Conservation (phyloP, 495 filamentous ascomycete genomes). For the Trichoderma virens region DNA sequence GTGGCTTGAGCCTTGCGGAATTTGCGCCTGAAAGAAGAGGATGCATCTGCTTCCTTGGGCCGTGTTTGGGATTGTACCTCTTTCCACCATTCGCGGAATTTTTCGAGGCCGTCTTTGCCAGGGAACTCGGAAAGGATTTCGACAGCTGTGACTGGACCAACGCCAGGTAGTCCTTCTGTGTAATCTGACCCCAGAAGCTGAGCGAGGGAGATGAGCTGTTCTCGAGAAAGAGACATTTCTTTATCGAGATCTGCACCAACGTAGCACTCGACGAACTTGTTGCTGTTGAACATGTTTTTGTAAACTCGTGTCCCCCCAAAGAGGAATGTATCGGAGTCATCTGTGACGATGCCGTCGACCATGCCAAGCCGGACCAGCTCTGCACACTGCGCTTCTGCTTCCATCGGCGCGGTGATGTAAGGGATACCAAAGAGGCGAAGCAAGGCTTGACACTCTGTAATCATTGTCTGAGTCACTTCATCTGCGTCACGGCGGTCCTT, state of each 20-base stretch:
- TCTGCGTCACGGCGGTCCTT: slow-evolving; percentile 94
- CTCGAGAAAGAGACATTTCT: slow-evolving; percentile 75
- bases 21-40: slow-evolving; percentile 65
- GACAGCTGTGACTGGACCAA: slow-evolving; percentile 88
- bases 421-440: slow-evolving; percentile 86
- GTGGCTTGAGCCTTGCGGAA: slow-evolving; percentile 65
- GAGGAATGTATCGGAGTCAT: slow-evolving; percentile 94
- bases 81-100: slow-evolving; percentile 84
- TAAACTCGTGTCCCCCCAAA: slow-evolving; percentile 95
- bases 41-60: slow-evolving; percentile 44
- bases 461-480: slow-evolving; percentile 90
- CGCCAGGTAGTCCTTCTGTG: slow-evolving; percentile 79
- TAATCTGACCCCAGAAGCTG: slow-evolving; percentile 91
- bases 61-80: slow-evolving; percentile 54
- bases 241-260: slow-evolving; percentile 78
- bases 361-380: slow-evolving; percentile 77
- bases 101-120: slow-evolving; percentile 38
- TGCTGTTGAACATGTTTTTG: slow-evolving; percentile 98
- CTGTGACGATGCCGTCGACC: slow-evolving; percentile 97
- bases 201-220: slow-evolving; percentile 77
- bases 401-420: slow-evolving; percentile 96
- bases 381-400: slow-evolving; percentile 96
- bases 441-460: slow-evolving; percentile 87
- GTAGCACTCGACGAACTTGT: slow-evolving; percentile 96
- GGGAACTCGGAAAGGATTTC: slow-evolving; percentile 91